Conservation (phyloP, 2,329 filamentous ascomycete genomes). For the Diaporthe helianthi region DNA sequence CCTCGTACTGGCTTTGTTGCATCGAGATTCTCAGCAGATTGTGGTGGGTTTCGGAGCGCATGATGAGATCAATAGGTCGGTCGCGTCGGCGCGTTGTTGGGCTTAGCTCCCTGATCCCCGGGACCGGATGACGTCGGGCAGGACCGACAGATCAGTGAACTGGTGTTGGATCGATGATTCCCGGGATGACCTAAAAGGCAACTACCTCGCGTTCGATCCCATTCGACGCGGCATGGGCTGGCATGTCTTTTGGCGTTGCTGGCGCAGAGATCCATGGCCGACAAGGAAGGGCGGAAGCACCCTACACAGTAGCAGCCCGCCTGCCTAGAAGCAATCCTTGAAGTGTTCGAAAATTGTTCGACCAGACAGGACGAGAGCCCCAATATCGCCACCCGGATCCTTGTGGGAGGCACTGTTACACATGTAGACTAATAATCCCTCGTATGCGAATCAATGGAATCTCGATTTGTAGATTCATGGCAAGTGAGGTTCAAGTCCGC, state of each 20-base stretch:
- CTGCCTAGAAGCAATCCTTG: conserved; percentile 2
- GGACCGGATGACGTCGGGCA: conserved; percentile 30
- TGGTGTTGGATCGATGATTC: conserved; percentile 28
- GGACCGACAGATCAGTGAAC: conserved; percentile 30
- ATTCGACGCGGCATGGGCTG: background rate
- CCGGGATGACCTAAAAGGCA: conserved; percentile 1
- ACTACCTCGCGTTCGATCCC: background rate
- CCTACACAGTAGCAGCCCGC: no score
- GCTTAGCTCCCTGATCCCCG: conserved; percentile 28
- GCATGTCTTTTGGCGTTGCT: conserved; percentile 16
- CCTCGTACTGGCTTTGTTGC: background rate
- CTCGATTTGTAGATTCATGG: background rate
- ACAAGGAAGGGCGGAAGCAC: conserved; percentile 3
- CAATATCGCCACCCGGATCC: conserved; percentile 22
- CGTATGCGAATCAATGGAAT: conserved; percentile 6
- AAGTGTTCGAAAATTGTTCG: background rate
- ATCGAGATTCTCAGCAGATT: conserved; percentile 26
- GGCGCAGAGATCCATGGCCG: conserved; percentile 3
- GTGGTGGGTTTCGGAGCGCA: conserved; percentile 4
- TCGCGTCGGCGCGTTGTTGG: conserved; percentile 32
- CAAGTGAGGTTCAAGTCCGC: background rate
- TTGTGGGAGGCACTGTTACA: background rate
- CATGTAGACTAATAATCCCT: background rate
- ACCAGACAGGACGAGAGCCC: conserved; percentile 1
- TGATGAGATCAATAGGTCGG: conserved; percentile 16